Conservation (phyloP, 208 protist species). For the Acanthamoeba castellanii region DNA sequence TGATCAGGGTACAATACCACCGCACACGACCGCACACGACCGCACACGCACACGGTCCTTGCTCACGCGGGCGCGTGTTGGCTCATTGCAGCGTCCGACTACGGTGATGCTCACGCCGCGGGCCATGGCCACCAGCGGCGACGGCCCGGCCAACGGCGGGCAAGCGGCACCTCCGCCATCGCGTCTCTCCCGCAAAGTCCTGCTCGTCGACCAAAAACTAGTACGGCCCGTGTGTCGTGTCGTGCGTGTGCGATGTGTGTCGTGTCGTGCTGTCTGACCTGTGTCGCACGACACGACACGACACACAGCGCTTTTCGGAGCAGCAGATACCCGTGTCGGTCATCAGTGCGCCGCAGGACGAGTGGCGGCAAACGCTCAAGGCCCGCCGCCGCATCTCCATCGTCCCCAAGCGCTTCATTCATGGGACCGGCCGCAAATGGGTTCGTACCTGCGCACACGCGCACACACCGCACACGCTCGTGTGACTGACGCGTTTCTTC, state of each 20-base stretch:
- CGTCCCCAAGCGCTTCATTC: background rate
- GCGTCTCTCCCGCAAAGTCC: background rate
- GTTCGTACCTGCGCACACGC: background rate
- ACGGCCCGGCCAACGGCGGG: background rate
- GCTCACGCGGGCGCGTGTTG: background rate
- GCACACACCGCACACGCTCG: too few relatives aligned
- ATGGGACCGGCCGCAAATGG: background rate
- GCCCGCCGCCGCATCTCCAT: background rate
- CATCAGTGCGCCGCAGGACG: background rate
- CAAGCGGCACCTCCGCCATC: background rate
- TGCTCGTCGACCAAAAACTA: background rate
- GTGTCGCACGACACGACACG: too few relatives aligned
- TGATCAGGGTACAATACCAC: background rate
- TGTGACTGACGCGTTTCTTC: too few relatives aligned
- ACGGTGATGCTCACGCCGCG: slow-evolving; percentile 1
- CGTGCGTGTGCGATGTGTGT: too few relatives aligned
- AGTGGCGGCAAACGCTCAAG: background rate
- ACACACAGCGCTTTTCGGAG: too few relatives aligned
- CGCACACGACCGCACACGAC: background rate
- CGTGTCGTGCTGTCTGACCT: too few relatives aligned
- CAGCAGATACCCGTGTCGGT: background rate
- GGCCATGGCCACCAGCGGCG: background rate
- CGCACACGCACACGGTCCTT: background rate
- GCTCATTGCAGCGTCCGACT: background rate
- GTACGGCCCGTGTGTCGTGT: too few relatives aligned